phyloP scores from a whole-genome alignment of 2,329 filamentous ascomycete species.

The Fusarium agapanthi region DNA sequence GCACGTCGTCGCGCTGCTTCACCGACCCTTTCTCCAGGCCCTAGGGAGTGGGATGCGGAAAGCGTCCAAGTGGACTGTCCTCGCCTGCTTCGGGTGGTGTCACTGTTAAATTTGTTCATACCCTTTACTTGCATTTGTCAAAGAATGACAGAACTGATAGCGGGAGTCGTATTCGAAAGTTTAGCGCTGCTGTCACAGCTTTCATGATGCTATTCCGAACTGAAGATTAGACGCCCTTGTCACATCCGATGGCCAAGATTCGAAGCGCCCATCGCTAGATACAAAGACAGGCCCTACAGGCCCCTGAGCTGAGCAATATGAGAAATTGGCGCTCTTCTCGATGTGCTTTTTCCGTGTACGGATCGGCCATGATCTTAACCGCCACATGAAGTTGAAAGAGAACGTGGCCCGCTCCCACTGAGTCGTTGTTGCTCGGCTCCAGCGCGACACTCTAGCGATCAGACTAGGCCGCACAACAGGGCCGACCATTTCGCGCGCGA shows the following conservation, averaged over 20 bases:
- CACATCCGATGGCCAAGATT: background rate
- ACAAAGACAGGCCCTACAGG: background rate
- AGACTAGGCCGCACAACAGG: constrained; percentile 36
- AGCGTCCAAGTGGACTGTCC: constrained; percentile 30
- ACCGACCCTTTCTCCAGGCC: constrained; percentile 43
- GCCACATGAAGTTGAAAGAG: constrained; percentile 43
- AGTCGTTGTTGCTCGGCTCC: constrained; percentile 39
- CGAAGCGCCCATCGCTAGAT: background rate
- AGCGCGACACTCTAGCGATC: constrained; percentile 34
- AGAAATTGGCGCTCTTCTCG: constrained; percentile 27
- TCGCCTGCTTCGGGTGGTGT: constrained; percentile 20
- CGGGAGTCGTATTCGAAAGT: constrained; percentile 5
- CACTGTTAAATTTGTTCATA: constrained; percentile 8
- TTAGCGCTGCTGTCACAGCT: background rate
- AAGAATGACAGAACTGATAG: background rate
- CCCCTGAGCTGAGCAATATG: constrained; percentile 20
- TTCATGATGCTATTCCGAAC: constrained; percentile 19
- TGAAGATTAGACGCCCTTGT: background rate
- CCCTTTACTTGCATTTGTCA: constrained; percentile 1
- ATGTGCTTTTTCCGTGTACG: constrained; percentile 7
- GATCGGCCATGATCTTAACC: constrained; percentile 36
- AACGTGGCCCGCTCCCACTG: constrained; percentile 45
- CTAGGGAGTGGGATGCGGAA: constrained; percentile 29
- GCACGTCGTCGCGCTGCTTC: constrained; percentile 44
- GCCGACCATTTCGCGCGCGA: constrained; percentile 39